A percentile compares a stretch with the other conserved stretches of the same genome.
These are phyloP conservation scores for Mortierella sp. DNA, from an alignment of 371 early-diverging fungal genomes.

Conservation along the genomic window DNA sequence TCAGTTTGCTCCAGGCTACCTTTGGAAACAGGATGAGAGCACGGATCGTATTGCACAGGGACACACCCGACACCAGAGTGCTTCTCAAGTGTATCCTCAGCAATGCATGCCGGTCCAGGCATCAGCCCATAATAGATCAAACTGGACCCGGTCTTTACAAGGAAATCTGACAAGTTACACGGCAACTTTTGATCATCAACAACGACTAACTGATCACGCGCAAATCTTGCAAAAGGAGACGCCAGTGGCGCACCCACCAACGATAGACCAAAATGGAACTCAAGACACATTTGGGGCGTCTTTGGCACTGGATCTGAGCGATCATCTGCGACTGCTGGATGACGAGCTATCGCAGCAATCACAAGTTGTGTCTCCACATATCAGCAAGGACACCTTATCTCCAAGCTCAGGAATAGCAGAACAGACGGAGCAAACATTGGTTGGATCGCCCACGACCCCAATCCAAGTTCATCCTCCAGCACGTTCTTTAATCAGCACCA, in stretches of 20 bases:
- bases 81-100: constrained; percentile 24
- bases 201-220: constrained; percentile 14
- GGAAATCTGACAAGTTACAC: constrained; percentile 21
- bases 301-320: constrained; percentile 30
- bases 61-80: constrained; percentile 32
- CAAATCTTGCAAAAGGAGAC: constrained; percentile 11
- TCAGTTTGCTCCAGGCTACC: constrained; percentile 25
- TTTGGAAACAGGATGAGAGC: constrained; percentile 22
- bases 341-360: constrained; percentile 17
- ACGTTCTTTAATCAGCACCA: constrained; percentile 12
- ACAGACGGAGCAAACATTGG: constrained; percentile 5
- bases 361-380: not conserved
- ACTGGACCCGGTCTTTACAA: constrained; percentile 29
- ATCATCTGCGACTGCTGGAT: constrained; percentile 30
- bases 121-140: constrained; percentile 14
- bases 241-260: constrained; percentile 5
- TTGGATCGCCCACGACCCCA: constrained; percentile 3
- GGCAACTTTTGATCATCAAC: constrained; percentile 17
- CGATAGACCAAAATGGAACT: constrained; percentile 9
- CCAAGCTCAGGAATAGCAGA: not conserved
- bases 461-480: not conserved
- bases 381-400: constrained; percentile 2
- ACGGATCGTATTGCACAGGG: constrained; percentile 11
- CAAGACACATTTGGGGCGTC: constrained; percentile 37
- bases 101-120: constrained; percentile 18